Evolutionary conservation across 202 grass and related monocot genomes (phyloP).

Genomic region (Musa balbisiana): DNA sequence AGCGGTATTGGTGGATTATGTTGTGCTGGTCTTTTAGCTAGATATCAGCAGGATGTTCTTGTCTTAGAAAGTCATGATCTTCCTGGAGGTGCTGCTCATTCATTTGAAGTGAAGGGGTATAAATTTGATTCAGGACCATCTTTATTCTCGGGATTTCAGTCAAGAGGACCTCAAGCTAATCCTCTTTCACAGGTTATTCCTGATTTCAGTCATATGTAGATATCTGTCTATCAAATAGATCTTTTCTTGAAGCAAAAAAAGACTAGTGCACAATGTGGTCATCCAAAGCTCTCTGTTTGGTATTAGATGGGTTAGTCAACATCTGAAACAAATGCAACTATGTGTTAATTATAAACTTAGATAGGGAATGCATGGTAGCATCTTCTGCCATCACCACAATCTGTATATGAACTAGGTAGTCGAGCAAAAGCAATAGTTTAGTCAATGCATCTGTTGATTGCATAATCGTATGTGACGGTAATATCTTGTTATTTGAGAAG

Average conservation of each 20-base stretch:
- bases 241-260: background rate
- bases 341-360: background rate
- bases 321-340: background rate
- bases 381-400: background rate
- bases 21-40: slow-evolving; percentile 71
- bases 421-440: background rate
- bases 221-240: background rate
- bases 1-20: slow-evolving; percentile 84
- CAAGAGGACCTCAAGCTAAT: slow-evolving; percentile 81
- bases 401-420: background rate
- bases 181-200: slow-evolving; percentile 72
- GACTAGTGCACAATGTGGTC: background rate
- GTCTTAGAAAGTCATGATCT: slow-evolving; percentile 93
- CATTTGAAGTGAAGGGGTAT: slow-evolving; percentile 90
- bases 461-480: background rate
- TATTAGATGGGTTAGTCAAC: background rate
- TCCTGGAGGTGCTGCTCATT: slow-evolving; percentile 81
- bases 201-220: background rate
- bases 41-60: slow-evolving; percentile 76
- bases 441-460: background rate
- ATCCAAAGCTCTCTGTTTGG: background rate
- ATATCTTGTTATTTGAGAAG: background rate
- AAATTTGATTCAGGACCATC: slow-evolving; percentile 95
- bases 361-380: background rate
- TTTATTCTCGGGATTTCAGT: slow-evolving; percentile 93